These are phyloP conservation scores for Calonectria leucothoes DNA, from an alignment of 2,329 filamentous ascomycete species.

Conservation along the genomic window DNA sequence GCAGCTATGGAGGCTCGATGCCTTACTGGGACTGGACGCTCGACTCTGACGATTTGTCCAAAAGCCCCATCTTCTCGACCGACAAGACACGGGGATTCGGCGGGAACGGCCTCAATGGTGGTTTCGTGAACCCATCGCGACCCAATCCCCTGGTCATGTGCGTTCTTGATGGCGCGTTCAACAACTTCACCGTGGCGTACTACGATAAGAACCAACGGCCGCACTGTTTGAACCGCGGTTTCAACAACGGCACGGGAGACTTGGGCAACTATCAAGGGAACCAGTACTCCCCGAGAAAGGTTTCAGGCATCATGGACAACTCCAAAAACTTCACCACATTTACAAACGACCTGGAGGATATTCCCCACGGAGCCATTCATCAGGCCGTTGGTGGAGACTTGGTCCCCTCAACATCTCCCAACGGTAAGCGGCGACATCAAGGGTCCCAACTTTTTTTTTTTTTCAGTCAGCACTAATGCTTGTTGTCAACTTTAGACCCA, in stretches of 20 bases:
- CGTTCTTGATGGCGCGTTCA: not conserved
- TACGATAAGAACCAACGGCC: not conserved
- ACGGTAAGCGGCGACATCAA: not conserved
- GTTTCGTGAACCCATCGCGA: not conserved
- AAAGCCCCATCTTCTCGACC: not conserved
- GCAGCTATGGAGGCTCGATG: not conserved
- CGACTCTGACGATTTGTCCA: not conserved
- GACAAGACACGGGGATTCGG: not conserved
- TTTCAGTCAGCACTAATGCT: not conserved
- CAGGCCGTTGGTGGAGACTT: not conserved
- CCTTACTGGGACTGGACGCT: not conserved
- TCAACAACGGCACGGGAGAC: not conserved
- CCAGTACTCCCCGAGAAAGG: not conserved
- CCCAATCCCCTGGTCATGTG: not conserved
- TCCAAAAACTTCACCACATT: not conserved
- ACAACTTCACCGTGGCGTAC: not conserved
- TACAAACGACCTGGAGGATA: not conserved
- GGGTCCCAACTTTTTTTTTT: too few species aligned
- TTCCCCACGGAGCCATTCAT: not conserved
- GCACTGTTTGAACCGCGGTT: not conserved
- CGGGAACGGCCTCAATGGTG: not conserved
- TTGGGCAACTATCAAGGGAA: not conserved
- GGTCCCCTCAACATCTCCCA: not conserved
- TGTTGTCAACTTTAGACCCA: not conserved
- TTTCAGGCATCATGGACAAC: not conserved